Evolutionary conservation across 768 basidiomycete species (phyloP), one percentile per base, ranked within the genome.

Genomic region (Hypsizygus marmoreus): DNA sequence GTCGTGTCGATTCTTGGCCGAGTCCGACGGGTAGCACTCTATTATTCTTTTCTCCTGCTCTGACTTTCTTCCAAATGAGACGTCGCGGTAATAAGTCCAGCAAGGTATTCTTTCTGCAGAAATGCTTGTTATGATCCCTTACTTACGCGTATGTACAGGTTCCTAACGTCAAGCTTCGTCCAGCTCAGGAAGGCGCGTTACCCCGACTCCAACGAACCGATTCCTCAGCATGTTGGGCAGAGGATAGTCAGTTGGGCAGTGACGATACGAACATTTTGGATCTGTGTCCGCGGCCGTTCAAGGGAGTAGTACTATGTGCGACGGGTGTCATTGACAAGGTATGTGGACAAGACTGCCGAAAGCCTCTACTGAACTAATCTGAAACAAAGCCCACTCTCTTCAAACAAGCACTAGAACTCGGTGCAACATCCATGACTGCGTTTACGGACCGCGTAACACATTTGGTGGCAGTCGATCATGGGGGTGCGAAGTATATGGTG

Each of bases 381-480:
- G 45, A 13, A 35, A 23, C 16, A 3, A 49, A 94, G 91, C 75
- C 81, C 0, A 75, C 76, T 2, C 52, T 95, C 25, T 89, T 89
- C 60, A 82, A 82, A 49, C 80, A 88, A 57, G 91, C 89, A 0
- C 68, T 79, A 17, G 86, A 93, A 54, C 83, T 97, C 11, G 94
- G 94, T 9, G 94, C 91, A 20, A 67, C 66, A 3, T 74, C 79
- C 33, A 75, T 80, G 12, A 77, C 68, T 24, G 85, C 89, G 38
- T 84, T 95, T 51, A 97, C 92, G 0, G 86, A 91, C 60, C 73
- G 74, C 35, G 86, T 90, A n/a, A 95, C 92, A 0, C 93, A 95
- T 70, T 76, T 97, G 16, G 74, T 97, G 31, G 91, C 93, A 0
- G 69, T 66, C n/a, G 75, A 73, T n/a, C 84, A 89, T 57, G 89